A percentile compares a stretch with the other conserved stretches of the same genome.
phyloP scores from a whole-genome alignment of 345 rosid species.

The Rhodomyrtus tomentosa region DNA sequence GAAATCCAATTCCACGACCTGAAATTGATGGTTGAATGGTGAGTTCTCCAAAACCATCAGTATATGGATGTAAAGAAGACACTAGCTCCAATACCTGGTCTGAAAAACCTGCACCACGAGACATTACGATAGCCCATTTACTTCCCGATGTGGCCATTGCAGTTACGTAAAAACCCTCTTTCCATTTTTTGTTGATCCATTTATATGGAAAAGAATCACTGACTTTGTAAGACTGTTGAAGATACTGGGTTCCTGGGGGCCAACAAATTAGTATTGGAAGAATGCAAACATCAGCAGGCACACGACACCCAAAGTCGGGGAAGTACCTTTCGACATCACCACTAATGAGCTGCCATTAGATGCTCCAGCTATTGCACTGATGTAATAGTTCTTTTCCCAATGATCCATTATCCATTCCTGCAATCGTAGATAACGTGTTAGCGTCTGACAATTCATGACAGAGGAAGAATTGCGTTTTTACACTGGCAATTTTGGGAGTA shows the following conservation, averaged over 20 bases:
- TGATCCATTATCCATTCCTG: slow-evolving; percentile 59
- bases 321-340: slow-evolving; percentile 47
- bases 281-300: not conserved
- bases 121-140: slow-evolving; percentile 45
- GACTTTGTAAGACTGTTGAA: slow-evolving; percentile 46
- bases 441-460: not conserved
- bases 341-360: slow-evolving; percentile 40
- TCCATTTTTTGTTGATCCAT: slow-evolving; percentile 53
- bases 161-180: slow-evolving; percentile 44
- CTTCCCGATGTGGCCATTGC: slow-evolving; percentile 47
- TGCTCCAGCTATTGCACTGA: slow-evolving; percentile 45
- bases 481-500: not conserved
- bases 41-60: not conserved
- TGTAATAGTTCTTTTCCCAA: slow-evolving; percentile 47
- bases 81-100: slow-evolving; percentile 19
- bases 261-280: not conserved
- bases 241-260: slow-evolving; percentile 25
- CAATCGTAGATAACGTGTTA: not conserved
- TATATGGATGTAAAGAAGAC: not conserved
- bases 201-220: slow-evolving; percentile 42
- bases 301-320: not conserved
- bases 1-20: slow-evolving; percentile 53
- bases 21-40: not conserved
- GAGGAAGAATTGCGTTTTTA: not conserved
- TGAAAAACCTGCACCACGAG: slow-evolving; percentile 35